These are phyloP conservation scores for Fistulinella cinereoalba DNA, from an alignment of 1,284 basidiomycete genomes.

Conservation along the genomic window DNA sequence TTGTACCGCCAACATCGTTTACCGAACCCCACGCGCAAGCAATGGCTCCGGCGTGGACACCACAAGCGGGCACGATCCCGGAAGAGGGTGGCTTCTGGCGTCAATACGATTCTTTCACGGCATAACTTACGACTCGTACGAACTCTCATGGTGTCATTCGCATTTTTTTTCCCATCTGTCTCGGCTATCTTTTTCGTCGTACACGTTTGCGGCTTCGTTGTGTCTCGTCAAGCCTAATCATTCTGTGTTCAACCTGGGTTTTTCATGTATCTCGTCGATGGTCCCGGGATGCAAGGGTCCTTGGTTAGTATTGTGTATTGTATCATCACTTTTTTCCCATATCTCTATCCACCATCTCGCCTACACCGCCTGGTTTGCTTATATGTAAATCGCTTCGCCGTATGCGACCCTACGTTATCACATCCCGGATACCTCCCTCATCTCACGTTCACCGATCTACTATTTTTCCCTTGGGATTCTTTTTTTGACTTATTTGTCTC, in stretches of 20 bases:
- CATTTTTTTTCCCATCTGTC: neutral
- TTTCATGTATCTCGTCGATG: conserved; percentile 1
- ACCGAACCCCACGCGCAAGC: conserved; percentile 16
- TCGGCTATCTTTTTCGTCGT: neutral
- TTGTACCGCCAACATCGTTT: conserved; percentile 20
- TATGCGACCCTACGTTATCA: neutral
- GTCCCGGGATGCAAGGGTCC: neutral
- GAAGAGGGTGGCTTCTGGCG: conserved; percentile 25
- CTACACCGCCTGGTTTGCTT: neutral
- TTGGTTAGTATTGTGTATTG: conserved; percentile 11
- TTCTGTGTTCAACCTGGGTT: conserved; percentile 4
- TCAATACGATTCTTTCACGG: conserved; percentile 26
- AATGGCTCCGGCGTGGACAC: conserved; percentile 18
- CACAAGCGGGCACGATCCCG: conserved; percentile 16
- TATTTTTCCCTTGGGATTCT: neutral
- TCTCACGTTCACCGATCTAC: neutral
- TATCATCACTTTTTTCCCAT: conserved; percentile 3
- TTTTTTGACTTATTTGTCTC: neutral
- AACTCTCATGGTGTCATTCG: neutral
- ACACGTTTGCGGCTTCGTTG: neutral
- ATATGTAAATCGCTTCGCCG: neutral
- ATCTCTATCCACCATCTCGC: neutral
- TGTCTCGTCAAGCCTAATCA: neutral
- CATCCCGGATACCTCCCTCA: neutral
- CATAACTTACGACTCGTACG: conserved; percentile 11